Percentiles rank a stretch among this genome's conserved stretches.
Evolutionary conservation across 805 yeast species (phyloP).

Genomic region (Suhomyces emberorum): DNA sequence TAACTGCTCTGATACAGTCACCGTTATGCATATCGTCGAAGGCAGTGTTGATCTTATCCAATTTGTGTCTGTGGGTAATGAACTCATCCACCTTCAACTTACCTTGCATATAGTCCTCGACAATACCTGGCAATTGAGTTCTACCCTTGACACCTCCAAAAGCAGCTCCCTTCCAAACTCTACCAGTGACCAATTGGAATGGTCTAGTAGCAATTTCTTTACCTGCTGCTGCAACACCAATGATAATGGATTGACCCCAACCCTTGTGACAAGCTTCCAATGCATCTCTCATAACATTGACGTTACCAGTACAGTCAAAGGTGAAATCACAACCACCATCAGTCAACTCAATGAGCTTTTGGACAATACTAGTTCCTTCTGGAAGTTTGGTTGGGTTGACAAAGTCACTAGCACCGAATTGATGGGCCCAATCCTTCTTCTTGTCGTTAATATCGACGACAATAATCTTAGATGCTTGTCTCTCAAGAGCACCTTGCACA

Average conservation of each 20-base stretch:
- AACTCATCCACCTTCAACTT: conserved; percentile 88
- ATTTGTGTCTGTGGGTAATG: conserved; percentile 83
- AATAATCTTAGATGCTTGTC: conserved; percentile 77
- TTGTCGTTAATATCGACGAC: conserved; percentile 84
- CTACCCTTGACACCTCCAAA: conserved; percentile 99
- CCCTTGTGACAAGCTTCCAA: conserved; percentile 98
- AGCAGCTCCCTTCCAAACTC: conserved; percentile 99
- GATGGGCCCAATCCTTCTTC: conserved; percentile 79
- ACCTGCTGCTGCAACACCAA: conserved; percentile 99
- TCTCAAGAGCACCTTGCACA: conserved; percentile 87
- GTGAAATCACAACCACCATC: conserved; percentile 97
- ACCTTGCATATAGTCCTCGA: conserved; percentile 80
- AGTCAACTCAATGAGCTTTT: conserved; percentile 77
- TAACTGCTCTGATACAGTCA: conserved; percentile 89
- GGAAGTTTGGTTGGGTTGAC: conserved; percentile 78
- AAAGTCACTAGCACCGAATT: conserved; percentile 95
- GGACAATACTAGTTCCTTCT: conserved; percentile 73
- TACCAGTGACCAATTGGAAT: conserved; percentile 97
- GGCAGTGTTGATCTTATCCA: conserved; percentile 79
- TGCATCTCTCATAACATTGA: conserved; percentile 91
- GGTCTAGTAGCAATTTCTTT: conserved; percentile 96
- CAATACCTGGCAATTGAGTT: conserved; percentile 87
- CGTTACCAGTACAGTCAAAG: conserved; percentile 98
- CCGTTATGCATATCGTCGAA: conserved; percentile 95
- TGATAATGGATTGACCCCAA: conserved; percentile 94